Conservation (phyloP, 108 stramenopile species). For the Epipyxis sp. region DNA sequence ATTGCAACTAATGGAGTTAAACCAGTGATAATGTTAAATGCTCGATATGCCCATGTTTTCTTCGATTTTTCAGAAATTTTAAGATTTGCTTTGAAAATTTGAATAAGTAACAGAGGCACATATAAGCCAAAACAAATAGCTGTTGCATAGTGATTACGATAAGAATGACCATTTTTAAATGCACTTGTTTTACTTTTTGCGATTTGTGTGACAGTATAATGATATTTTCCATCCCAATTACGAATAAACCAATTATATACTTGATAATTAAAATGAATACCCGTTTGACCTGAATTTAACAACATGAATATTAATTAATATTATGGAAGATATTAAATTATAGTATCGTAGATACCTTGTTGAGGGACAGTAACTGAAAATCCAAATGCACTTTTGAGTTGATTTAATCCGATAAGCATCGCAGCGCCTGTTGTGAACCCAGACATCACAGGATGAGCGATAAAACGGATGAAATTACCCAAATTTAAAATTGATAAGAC, state of each 20-base stretch:
- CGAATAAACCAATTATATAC: constrained; percentile 9
- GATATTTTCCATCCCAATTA: constrained; percentile 7
- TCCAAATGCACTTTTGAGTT: constrained; percentile 31
- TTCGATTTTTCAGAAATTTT: background rate
- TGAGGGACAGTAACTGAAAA: constrained; percentile 20
- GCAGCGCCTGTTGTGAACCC: constrained; percentile 41
- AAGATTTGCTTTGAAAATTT: background rate
- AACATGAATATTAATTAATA: no score
- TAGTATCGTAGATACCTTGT: no score
- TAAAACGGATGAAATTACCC: constrained; percentile 33
- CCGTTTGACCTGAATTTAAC: background rate
- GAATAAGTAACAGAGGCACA: background rate
- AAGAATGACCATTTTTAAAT: background rate
- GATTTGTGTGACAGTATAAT: background rate
- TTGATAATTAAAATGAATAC: constrained; percentile 18
- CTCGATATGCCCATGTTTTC: constrained; percentile 3
- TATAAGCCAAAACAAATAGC: constrained; percentile 28
- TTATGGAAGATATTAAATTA: no score
- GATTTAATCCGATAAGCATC: constrained; percentile 29
- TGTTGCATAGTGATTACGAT: background rate
- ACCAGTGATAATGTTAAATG: background rate
- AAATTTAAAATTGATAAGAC: constrained; percentile 24
- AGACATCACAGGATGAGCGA: constrained; percentile 33
- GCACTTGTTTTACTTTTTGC: no score
- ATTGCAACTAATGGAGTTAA: constrained; percentile 18